Percentiles rank a stretch among this genome's conserved stretches.
These are phyloP conservation scores for Albatrellus sp. DNA, from an alignment of 1,284 basidiomycete species.

Conservation along the genomic window DNA sequence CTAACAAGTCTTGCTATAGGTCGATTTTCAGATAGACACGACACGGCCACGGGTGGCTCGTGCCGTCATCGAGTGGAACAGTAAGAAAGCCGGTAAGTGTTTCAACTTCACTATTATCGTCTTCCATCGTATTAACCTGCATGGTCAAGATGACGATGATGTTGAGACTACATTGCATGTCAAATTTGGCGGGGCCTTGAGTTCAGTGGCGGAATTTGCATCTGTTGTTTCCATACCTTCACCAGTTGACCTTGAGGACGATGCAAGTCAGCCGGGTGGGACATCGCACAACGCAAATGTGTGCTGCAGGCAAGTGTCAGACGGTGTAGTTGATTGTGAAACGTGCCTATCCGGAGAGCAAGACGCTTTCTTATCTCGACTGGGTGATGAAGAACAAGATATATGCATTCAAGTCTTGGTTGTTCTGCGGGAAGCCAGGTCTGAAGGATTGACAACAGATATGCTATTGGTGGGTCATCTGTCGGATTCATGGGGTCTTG, in stretches of 20 bases:
- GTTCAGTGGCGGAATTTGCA: slow-evolving; percentile 4
- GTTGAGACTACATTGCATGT: slow-evolving; percentile 55
- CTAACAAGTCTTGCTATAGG: slow-evolving; percentile 23
- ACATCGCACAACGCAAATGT: slow-evolving; percentile 30
- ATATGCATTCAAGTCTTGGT: slow-evolving; percentile 28
- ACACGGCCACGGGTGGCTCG: slow-evolving; percentile 42
- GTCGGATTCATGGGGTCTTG: neutral
- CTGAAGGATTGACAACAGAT: slow-evolving; percentile 33
- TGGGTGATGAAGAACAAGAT: slow-evolving; percentile 23
- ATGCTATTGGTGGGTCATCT: slow-evolving; percentile 33
- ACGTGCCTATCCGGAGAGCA: slow-evolving; percentile 40
- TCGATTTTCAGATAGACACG: slow-evolving; percentile 57
- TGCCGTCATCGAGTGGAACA: slow-evolving; percentile 60
- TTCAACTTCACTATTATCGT: neutral
- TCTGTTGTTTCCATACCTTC: slow-evolving; percentile 2
- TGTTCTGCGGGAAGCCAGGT: slow-evolving; percentile 26
- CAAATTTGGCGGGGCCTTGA: slow-evolving; percentile 23
- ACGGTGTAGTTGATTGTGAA: slow-evolving; percentile 43
- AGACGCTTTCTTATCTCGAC: slow-evolving; percentile 20
- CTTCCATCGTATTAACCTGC: neutral
- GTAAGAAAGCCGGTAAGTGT: slow-evolving; percentile 65
- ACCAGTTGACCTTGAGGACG: neutral
- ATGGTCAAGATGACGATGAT: slow-evolving; percentile 56
- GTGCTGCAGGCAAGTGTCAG: slow-evolving; percentile 33
- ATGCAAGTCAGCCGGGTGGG: slow-evolving; percentile 28